Base-by-base conservation (phyloP, 768 basidiomycete genomes). In the Lyophyllum semitale region DNA sequence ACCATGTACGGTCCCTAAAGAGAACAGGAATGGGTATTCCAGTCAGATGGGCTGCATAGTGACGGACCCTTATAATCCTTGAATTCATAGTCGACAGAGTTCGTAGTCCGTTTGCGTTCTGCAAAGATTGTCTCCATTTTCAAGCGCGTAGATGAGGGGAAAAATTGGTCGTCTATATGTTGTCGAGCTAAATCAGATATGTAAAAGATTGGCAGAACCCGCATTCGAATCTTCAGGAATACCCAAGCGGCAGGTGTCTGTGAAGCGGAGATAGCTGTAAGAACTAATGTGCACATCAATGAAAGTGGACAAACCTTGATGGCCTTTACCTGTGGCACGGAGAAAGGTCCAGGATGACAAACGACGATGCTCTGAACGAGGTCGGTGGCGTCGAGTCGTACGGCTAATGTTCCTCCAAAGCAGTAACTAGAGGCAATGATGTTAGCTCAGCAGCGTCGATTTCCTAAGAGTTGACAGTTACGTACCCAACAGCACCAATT, bases 401-500 rank as follows among this genome's bases (percentile, higher is more conserved):
- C 42, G 11, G 54, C 59, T 8, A 55, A 52, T n/a, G 61, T 18
- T 17, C 66, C 66, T 5, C 66, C 66, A 40, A 56, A 65, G 46
- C 64, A 65, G 46, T 67, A 67, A 3, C 66, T 67, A 61, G n/a
- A n/a, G n/a, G n/a, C n/a, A n/a, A n/a, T n/a, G n/a, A n/a, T n/a
- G n/a, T n/a, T n/a, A n/a, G n/a, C n/a, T n/a, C n/a, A n/a, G n/a
- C n/a, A n/a, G n/a, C n/a, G n/a, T n/a, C n/a, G n/a, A n/a, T n/a
- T n/a, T n/a, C n/a, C n/a, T n/a, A n/a, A 42, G 25, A 11, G 27
- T 46, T 22, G 22, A 25, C 20, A 32, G 5, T 12, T 32, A 63
- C 66, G 40, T 52, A 76, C 72, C 76, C 76, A 3, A 75, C 68
- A 20, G 69, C 71, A 8, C 77, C 77, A n/a, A 77, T 35, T 52